phyloP scores from a whole-genome alignment of 768 basidiomycete species.

The Lactarius sp. region DNA sequence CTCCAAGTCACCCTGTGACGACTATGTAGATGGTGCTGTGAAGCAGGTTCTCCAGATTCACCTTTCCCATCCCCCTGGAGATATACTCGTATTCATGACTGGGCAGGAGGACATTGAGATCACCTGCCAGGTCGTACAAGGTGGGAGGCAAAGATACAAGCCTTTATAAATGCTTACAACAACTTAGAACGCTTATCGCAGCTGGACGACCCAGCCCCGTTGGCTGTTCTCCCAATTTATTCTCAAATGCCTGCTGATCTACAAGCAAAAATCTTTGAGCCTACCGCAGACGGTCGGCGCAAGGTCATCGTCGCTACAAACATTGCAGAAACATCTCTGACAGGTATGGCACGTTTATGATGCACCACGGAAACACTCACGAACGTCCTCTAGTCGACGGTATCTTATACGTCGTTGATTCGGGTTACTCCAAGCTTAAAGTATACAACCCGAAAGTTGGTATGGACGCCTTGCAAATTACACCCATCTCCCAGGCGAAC shows the following conservation, averaged over 20 bases:
- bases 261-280: conserved; percentile 96
- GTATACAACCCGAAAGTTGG: conserved; percentile 99
- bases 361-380: conserved; percentile 15
- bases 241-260: conserved; percentile 99
- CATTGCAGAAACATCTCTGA: conserved; percentile 97
- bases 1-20: conserved; percentile 96
- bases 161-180: conserved; percentile 4
- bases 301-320: conserved; percentile 99
- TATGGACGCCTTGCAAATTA: conserved; percentile 99
- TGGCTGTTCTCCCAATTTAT: conserved; percentile 96
- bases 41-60: conserved; percentile 98
- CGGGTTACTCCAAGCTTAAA: conserved; percentile 95
- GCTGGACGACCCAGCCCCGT: conserved; percentile 81
- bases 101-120: conserved; percentile 99
- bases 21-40: conserved; percentile 97
- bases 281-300: conserved; percentile 87
- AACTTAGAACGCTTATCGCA: conserved; percentile 82
- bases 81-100: conserved; percentile 98
- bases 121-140: conserved; percentile 90
- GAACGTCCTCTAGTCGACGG: conserved; percentile 69
- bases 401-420: conserved; percentile 94
- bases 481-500: conserved; percentile 98
- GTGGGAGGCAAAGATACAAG: conserved; percentile 39
- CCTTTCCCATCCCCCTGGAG: conserved; percentile 85
- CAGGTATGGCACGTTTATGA: conserved; percentile 45